Evolutionary conservation across 2,329 filamentous ascomycete species (phyloP), one percentile per base, ranked within the genome.

Genomic region (Apiospora hydei): DNA sequence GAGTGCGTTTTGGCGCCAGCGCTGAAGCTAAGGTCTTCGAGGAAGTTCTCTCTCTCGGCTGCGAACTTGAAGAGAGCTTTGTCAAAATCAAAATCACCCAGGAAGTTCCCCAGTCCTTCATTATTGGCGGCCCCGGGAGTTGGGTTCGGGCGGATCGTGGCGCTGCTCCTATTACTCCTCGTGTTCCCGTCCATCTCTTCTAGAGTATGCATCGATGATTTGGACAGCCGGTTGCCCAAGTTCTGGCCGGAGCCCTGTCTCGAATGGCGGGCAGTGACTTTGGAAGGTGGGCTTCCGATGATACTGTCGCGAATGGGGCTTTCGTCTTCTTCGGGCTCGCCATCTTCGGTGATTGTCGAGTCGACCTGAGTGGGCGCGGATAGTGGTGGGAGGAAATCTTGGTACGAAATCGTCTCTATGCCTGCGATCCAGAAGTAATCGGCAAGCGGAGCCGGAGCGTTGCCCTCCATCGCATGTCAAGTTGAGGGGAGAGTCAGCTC

Each of bases 21-120:
- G 76, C 90, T 94, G 81, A 98, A 95, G 76, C 92, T 94, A 70
- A 98, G 88, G 81, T 99, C 96, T 75, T 97, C 94, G 70, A 98
- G 86, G 78, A 99, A 99, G 73, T 92, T 93, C 78, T 99, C 96
- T 75, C 96, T 89, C 84, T 98, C 96, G n/a, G 92, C 93, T 66
- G 96, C 95, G 81, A 99, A 99, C 84, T 98, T 98, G 78, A 95
- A 85, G 76, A 99, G 87, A 38, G 96, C 96, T 79, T 93, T 92
- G 80, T 98, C 96, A 78, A 99, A 99, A 82, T 98, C 96, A 78
- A 94, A 94, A 79, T 97, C 94, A 72, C 83, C 84, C 74, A 88
- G 82, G 46, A 85, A 77, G 49, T 77, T 75, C 61, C 80, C 77
- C 51, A 82, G 82, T 30, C 81, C 80, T 57, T 80, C 80, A 49